Evolutionary conservation across 2,329 filamentous ascomycete genomes (phyloP).

Genomic region (Colletotrichum lindemuthianum): DNA sequence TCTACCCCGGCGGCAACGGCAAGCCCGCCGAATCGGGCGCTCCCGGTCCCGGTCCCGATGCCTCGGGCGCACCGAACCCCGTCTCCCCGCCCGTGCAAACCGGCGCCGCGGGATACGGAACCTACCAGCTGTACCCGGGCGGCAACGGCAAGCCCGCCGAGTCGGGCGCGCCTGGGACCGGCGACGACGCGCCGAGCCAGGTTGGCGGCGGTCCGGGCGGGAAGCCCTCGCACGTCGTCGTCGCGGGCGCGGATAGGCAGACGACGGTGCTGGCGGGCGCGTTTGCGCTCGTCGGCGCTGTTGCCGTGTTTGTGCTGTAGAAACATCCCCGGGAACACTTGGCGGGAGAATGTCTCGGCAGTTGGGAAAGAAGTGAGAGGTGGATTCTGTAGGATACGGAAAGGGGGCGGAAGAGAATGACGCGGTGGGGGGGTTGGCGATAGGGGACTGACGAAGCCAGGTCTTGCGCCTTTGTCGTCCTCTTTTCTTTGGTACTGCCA

Average conservation of each 20-base stretch:
- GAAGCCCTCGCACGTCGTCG: slow-evolving; percentile 19
- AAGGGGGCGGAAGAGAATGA: too few species aligned
- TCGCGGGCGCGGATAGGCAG: slow-evolving; percentile 24
- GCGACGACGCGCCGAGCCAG: neutral
- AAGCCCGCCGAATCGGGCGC: slow-evolving; percentile 1
- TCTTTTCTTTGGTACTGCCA: too few species aligned
- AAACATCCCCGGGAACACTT: too few species aligned
- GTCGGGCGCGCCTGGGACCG: neutral
- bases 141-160: neutral
- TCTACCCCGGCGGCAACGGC: neutral
- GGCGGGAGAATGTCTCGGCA: too few species aligned
- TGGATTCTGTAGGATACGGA: too few species aligned
- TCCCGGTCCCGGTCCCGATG: neutral
- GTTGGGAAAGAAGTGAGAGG: too few species aligned
- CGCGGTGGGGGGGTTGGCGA: too few species aligned
- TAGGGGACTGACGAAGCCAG: too few species aligned
- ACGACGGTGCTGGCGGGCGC: slow-evolving; percentile 1
- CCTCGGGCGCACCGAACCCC: slow-evolving; percentile 5
- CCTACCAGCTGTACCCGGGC: slow-evolving; percentile 1
- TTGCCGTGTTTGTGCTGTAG: slow-evolving; percentile 26
- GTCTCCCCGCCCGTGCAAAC: slow-evolving; percentile 14
- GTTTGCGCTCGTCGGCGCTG: slow-evolving; percentile 21
- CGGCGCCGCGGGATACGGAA: neutral
- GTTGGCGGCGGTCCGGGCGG: neutral
- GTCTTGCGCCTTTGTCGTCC: too few species aligned